Evolutionary conservation across 805 yeast species (phyloP), one percentile per base, ranked within the genome.

Genomic region (Alloascoidea hylecoeti): DNA sequence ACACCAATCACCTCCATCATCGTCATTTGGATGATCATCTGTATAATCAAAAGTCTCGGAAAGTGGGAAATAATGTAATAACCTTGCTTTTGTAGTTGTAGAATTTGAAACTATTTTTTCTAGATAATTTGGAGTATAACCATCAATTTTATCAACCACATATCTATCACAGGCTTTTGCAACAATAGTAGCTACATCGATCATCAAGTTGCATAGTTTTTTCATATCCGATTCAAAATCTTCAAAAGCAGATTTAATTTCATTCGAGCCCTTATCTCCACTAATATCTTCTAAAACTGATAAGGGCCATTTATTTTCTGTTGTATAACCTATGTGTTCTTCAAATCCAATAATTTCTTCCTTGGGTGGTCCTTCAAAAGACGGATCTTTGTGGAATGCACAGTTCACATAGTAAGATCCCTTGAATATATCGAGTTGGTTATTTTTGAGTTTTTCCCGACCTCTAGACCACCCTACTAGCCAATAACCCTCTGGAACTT

Each of bases 381-480:
- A 28, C 12, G 56, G 49, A 42, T 66, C 64, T 18, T 56, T 55
- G 44, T 64, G 70, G 46, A 72, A 73, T 2, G 76, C 66, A 52
- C 80, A 74, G 46, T 73, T 74, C 38, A 69, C 62, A 46, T 74
- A 74, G 44, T 54, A 74, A 2, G 78, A 71, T 4, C 79, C 81
- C 46, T 74, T 74, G 38, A 62, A 55, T 18, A 45, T 47, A 46
- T 74, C 79, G 1, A 69, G 69, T 33, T 53, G 42, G 2, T 70
- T 72, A 27, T 54, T 51, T 1, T 59, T 59, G 27, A 74, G 56
- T 23, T 51, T 61, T 45, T 74, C 80, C 38, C 63, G 66, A 0
- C 79, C 79, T 16, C 71, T 50, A 5, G 78, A 72, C 79, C 79
- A 74, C 1, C 79, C 81, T 1, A 69, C 66, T 4, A 71, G 53